Evolutionary conservation across 768 basidiomycete species (phyloP).

Genomic region (Rhodotorula graminis): DNA sequence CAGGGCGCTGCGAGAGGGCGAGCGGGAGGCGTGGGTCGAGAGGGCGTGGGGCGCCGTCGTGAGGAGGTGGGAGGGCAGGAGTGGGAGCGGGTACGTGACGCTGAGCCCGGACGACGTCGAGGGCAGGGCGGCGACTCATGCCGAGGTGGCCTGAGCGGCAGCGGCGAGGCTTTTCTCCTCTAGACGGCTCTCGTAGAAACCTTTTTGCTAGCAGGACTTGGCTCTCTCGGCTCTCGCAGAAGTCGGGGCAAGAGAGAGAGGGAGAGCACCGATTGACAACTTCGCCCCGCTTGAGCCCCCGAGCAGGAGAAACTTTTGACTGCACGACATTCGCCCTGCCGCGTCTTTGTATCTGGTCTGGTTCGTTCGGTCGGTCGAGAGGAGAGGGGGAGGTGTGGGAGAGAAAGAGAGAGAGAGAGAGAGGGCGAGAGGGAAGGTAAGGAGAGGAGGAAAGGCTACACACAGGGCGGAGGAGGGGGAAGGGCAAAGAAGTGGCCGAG

Average conservation of each 20-base stretch:
- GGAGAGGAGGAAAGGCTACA: neutral
- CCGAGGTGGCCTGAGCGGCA: neutral
- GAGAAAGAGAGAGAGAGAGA: neutral
- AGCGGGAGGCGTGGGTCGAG: slow-evolving; percentile 26
- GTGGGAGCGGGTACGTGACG: slow-evolving; percentile 21
- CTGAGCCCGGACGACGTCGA: slow-evolving; percentile 32
- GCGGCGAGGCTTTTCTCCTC: too few species aligned
- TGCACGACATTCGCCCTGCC: neutral
- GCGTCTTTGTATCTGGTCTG: neutral
- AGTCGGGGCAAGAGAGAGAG: too few species aligned
- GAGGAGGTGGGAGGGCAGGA: neutral
- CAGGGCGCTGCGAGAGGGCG: slow-evolving; percentile 1
- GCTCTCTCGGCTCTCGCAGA: too few species aligned
- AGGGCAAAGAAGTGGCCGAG: too few species aligned
- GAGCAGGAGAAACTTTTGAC: neutral
- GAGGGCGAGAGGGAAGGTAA: too few species aligned
- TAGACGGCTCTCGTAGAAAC: neutral
- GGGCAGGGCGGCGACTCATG: slow-evolving; percentile 6
- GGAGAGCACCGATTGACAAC: neutral
- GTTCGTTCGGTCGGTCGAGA: too few species aligned
- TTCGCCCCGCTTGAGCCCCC: too few species aligned
- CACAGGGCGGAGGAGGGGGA: neutral
- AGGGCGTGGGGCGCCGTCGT: slow-evolving; percentile 10
- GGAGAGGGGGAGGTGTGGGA: neutral
- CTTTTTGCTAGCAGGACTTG: too few species aligned